phyloP scores from a whole-genome alignment of 1,284 basidiomycete genomes.

The Puccinia horiana region DNA sequence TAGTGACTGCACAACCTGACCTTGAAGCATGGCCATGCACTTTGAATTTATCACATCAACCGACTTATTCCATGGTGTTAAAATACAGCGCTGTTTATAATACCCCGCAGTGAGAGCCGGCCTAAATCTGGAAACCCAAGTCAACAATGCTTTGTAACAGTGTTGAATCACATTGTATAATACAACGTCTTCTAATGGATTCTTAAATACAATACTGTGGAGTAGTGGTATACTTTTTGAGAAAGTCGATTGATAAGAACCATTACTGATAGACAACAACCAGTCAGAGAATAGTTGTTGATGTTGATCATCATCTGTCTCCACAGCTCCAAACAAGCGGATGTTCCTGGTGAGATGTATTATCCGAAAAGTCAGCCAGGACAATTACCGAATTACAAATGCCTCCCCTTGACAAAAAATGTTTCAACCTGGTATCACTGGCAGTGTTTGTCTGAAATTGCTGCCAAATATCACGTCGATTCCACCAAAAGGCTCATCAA shows the following conservation, averaged over 20 bases:
- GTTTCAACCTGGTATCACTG: neutral
- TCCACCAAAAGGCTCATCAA: neutral
- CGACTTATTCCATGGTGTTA: too few species aligned
- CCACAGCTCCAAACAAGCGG: neutral
- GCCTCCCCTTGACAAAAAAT: neutral
- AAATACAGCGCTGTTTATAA: neutral
- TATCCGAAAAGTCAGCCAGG: neutral
- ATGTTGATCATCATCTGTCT: neutral
- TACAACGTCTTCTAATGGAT: too few species aligned
- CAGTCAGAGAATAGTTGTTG: neutral
- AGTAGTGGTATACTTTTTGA: too few species aligned
- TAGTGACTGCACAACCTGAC: too few species aligned
- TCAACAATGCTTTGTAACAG: too few species aligned
- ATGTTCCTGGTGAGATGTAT: neutral
- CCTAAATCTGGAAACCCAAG: too few species aligned
- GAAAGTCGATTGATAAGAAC: neutral
- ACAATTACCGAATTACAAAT: neutral
- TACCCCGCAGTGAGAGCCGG: neutral
- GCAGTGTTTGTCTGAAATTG: constrained; percentile 23
- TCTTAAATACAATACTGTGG: too few species aligned
- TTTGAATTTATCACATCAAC: too few species aligned
- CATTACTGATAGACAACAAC: neutral
- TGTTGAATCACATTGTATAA: too few species aligned
- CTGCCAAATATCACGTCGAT: neutral
- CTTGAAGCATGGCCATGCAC: too few species aligned